Evolutionary conservation across 2,329 filamentous ascomycete species (phyloP).

Genomic region (Fusarium palustre): DNA sequence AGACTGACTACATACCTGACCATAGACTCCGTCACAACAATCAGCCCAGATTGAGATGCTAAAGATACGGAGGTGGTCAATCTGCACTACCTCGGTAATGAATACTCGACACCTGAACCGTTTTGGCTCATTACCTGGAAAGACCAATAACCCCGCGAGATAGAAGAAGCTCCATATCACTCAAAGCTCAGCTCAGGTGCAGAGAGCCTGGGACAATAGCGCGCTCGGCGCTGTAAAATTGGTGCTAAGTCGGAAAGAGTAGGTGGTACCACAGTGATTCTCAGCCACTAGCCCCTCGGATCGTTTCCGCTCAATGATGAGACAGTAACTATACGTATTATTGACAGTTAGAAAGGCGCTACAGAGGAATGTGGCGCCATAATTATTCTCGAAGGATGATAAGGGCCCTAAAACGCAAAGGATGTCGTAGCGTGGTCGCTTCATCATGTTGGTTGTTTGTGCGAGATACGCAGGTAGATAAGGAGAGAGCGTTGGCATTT

Average conservation of each 20-base stretch:
- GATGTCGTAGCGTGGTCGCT: neutral
- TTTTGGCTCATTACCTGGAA: neutral
- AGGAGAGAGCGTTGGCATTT: neutral
- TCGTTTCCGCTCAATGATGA: neutral
- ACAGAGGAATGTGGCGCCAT: conserved; percentile 11
- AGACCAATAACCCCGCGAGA: neutral
- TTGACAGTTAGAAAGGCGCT: conserved; percentile 2
- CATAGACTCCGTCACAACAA: neutral
- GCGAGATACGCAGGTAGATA: neutral
- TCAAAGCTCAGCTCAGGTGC: neutral
- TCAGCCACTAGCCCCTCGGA: conserved; percentile 9
- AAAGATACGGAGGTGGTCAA: no score
- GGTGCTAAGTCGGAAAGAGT: conserved; percentile 5
- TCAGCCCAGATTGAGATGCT: neutral
- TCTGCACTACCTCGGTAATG: neutral
- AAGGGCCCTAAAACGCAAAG: neutral
- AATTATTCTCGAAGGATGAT: conserved; percentile 12
- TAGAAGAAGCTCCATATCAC: neutral
- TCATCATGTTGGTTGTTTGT: neutral
- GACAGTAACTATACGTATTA: neutral
- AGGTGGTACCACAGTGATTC: conserved; percentile 6
- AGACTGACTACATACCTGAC: no score
- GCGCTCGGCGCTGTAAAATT: neutral
- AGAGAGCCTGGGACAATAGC: neutral
- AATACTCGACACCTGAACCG: neutral